Evolutionary conservation across 1,284 basidiomycete species (phyloP).

Genomic region (Stereum hirsutum): DNA sequence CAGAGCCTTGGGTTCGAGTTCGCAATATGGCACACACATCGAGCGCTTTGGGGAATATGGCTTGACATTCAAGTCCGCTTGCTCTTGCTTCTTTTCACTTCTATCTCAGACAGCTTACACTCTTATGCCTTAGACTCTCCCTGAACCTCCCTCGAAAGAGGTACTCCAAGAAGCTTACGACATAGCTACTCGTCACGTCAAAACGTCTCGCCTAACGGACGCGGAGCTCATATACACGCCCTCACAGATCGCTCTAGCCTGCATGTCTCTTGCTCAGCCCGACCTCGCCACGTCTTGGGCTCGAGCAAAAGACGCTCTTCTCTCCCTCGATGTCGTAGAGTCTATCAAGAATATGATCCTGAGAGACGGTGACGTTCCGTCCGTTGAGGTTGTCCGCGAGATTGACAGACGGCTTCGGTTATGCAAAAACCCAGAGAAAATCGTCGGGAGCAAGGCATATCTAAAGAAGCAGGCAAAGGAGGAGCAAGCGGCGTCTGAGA

Average conservation of each 20-base stretch:
- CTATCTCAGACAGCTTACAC: conserved; percentile 9
- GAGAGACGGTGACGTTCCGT: conserved; percentile 50
- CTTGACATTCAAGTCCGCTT: conserved; percentile 79
- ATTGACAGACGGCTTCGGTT: conserved; percentile 78
- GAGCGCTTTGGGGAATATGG: conserved; percentile 84
- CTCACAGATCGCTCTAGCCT: conserved; percentile 89
- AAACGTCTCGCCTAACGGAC: conserved; percentile 78
- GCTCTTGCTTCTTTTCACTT: background rate
- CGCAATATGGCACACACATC: conserved; percentile 84
- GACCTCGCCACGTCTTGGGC: conserved; percentile 60
- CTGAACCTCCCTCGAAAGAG: conserved; percentile 41
- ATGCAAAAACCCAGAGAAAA: conserved; percentile 92
- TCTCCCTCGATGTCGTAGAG: conserved; percentile 30
- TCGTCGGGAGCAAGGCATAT: conserved; percentile 78
- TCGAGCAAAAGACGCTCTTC: conserved; percentile 34
- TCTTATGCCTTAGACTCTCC: conserved; percentile 2
- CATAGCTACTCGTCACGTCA: conserved; percentile 50
- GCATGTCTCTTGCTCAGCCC: conserved; percentile 58
- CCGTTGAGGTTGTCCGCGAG: conserved; percentile 78
- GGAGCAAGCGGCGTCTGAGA: conserved; percentile 55
- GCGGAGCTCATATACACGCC: conserved; percentile 89
- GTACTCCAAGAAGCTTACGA: conserved; percentile 45
- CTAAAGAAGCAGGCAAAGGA: conserved; percentile 54
- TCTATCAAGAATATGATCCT: conserved; percentile 51
- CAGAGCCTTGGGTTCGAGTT: conserved; percentile 94